Conservation (phyloP, 352 stramenopile genomes). For the Globisporangium splendens region DNA sequence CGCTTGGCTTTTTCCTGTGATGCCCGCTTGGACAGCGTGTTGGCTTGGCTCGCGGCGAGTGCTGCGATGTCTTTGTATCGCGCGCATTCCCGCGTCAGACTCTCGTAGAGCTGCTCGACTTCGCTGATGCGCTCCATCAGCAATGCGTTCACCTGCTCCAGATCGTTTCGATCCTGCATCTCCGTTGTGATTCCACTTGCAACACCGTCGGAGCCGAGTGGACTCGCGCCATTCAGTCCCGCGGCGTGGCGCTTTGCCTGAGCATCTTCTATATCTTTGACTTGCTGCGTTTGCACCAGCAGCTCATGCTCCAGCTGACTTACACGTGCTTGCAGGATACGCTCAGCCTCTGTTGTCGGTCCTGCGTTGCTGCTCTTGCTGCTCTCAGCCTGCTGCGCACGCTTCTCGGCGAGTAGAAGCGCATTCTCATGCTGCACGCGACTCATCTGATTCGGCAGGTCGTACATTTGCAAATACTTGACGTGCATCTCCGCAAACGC, state of each 20-base stretch:
- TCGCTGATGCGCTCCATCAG: slow-evolving; percentile 65
- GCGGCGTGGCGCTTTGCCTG: neutral
- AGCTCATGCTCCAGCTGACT: slow-evolving; percentile 52
- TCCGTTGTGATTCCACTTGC: neutral
- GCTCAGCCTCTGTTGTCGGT: slow-evolving; percentile 10
- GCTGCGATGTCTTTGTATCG: slow-evolving; percentile 66
- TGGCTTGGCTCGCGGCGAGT: slow-evolving; percentile 61
- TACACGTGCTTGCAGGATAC: slow-evolving; percentile 32
- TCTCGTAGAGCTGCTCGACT: slow-evolving; percentile 72
- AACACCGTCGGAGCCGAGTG: neutral
- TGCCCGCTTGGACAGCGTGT: slow-evolving; percentile 38
- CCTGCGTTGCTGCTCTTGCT: neutral
- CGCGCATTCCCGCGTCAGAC: slow-evolving; percentile 49
- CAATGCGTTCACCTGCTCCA: slow-evolving; percentile 54
- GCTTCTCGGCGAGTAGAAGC: slow-evolving; percentile 38
- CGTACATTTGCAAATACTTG: slow-evolving; percentile 45
- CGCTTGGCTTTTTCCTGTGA: slow-evolving; percentile 40
- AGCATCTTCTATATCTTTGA: slow-evolving; percentile 50
- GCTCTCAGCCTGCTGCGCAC: neutral
- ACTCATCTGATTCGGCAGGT: slow-evolving; percentile 43
- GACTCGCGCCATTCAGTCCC: slow-evolving; percentile 9
- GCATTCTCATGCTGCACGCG: slow-evolving; percentile 45
- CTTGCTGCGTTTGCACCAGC: slow-evolving; percentile 23
- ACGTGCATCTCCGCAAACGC: slow-evolving; percentile 41
- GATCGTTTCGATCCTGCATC: slow-evolving; percentile 19